Percentiles rank a stretch among this genome's conserved stretches.
Conservation (phyloP, 2,329 filamentous ascomycete genomes). For the Botryotinia globosa region DNA sequence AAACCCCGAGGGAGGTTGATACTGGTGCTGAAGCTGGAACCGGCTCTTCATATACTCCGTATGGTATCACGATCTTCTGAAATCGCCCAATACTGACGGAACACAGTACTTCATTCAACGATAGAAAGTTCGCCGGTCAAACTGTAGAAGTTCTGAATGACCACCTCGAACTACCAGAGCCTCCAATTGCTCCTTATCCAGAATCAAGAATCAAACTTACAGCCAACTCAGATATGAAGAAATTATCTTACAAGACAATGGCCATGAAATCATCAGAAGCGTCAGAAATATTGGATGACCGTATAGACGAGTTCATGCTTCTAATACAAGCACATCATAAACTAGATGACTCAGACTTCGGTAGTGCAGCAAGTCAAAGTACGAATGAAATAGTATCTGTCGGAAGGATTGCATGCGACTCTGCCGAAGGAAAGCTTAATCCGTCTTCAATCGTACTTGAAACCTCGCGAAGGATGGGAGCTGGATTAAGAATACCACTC, state of each 20-base stretch:
- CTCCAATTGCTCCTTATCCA: slow-evolving; percentile 67
- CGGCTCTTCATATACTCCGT: background rate
- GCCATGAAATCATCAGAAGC: slow-evolving; percentile 92
- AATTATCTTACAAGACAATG: slow-evolving; percentile 87
- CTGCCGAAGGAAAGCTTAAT: slow-evolving; percentile 82
- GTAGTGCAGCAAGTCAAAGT: slow-evolving; percentile 80
- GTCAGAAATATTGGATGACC: slow-evolving; percentile 89
- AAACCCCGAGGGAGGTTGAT: background rate
- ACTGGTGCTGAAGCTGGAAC: background rate
- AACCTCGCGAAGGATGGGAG: slow-evolving; percentile 78
- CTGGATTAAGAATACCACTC: slow-evolving; percentile 76
- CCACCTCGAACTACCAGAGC: slow-evolving; percentile 63
- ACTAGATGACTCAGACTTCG: slow-evolving; percentile 77
- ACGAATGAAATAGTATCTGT: slow-evolving; percentile 86
- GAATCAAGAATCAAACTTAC: slow-evolving; percentile 81
- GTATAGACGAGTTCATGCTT: slow-evolving; percentile 85
- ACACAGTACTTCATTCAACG: slow-evolving; percentile 63
- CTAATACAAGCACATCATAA: slow-evolving; percentile 71
- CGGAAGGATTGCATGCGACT: slow-evolving; percentile 86
- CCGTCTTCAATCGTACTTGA: slow-evolving; percentile 82
- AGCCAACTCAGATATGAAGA: slow-evolving; percentile 83
- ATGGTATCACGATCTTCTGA: slow-evolving; percentile 11
- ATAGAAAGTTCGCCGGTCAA: slow-evolving; percentile 76
- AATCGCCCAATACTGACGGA: slow-evolving; percentile 38
- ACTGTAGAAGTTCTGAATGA: slow-evolving; percentile 80